Evolutionary conservation across 768 basidiomycete genomes (phyloP).

Genomic region (Lyophyllum semitale): DNA sequence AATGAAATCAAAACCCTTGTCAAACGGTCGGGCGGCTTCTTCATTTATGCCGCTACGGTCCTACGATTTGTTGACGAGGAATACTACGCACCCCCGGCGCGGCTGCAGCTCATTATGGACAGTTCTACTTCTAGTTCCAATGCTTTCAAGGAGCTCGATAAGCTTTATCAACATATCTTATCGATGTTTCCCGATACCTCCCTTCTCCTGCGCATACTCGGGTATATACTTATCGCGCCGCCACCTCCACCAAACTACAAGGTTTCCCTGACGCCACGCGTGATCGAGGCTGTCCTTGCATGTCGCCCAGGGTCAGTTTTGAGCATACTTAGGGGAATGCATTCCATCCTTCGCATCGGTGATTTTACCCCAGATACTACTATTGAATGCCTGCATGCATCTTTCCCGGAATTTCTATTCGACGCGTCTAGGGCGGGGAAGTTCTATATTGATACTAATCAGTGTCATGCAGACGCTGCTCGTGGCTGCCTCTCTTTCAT

Average conservation of each 20-base stretch:
- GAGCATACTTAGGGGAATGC: not conserved
- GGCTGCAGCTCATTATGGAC: not conserved
- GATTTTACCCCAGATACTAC: too few relatives aligned
- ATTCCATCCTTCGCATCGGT: not conserved
- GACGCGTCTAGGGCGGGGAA: not conserved
- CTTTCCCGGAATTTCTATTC: not conserved
- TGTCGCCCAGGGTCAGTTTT: not conserved
- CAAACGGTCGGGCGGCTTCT: not conserved
- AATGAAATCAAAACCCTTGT: not conserved
- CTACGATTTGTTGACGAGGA: not conserved
- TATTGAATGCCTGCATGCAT: not conserved
- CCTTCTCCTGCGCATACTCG: not conserved
- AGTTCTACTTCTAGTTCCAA: not conserved
- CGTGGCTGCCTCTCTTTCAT: not conserved
- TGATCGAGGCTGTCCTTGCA: not conserved
- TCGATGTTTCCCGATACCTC: not conserved
- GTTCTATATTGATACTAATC: not conserved
- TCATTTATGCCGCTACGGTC: not conserved
- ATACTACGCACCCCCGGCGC: not conserved
- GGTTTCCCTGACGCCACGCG: not conserved
- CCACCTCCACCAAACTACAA: not conserved
- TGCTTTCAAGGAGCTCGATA: not conserved
- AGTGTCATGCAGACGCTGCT: not conserved
- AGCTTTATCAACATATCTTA: not conserved
- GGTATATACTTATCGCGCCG: not conserved